These are phyloP conservation scores for Codiaeum variegatum DNA, from an alignment of 441 rosid genomes.

Conservation along the genomic window DNA sequence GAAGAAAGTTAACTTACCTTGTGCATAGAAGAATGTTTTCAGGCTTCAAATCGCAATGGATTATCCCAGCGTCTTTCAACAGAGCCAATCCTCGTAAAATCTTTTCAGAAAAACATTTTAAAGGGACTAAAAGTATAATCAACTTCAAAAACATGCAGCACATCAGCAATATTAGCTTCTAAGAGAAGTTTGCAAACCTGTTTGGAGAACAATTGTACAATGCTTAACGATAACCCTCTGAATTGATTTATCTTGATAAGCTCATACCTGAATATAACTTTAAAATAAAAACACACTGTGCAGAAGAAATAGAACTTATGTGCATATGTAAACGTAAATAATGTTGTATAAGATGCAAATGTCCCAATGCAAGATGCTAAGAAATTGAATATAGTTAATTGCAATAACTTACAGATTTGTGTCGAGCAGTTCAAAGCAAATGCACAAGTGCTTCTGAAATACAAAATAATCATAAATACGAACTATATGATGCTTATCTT, in stretches of 20 bases:
- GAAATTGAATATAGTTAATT: slow-evolving; percentile 12
- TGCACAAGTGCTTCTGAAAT: slow-evolving; percentile 85
- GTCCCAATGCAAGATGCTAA: slow-evolving; percentile 5
- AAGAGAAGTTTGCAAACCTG: slow-evolving; percentile 55
- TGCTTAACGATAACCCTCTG: slow-evolving; percentile 91
- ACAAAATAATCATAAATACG: slow-evolving; percentile 94
- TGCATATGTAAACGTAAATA: slow-evolving; percentile 11
- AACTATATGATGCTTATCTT: slow-evolving; percentile 98
- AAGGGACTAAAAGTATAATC: slow-evolving; percentile 4
- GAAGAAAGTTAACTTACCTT: slow-evolving; percentile 51
- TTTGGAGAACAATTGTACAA: slow-evolving; percentile 94
- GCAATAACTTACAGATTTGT: slow-evolving; percentile 79
- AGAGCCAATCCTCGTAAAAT: slow-evolving; percentile 87
- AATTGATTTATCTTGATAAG: slow-evolving; percentile 96
- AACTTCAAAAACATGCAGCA: slow-evolving; percentile 14
- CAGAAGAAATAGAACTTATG: slow-evolving; percentile 11
- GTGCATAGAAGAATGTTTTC: slow-evolving; percentile 96
- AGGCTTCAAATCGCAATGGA: slow-evolving; percentile 98
- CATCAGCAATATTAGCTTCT: slow-evolving; percentile 7
- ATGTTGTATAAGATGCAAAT: slow-evolving; percentile 11
- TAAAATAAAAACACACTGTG: slow-evolving; percentile 20
- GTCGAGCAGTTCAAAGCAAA: slow-evolving; percentile 96
- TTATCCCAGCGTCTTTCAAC: slow-evolving; percentile 93
- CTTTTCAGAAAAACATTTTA: slow-evolving; percentile 36
- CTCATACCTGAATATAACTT: slow-evolving; percentile 65